These are phyloP conservation scores for Penicillium cosmopolitanum DNA, from an alignment of 495 filamentous ascomycete species.

Conservation along the genomic window DNA sequence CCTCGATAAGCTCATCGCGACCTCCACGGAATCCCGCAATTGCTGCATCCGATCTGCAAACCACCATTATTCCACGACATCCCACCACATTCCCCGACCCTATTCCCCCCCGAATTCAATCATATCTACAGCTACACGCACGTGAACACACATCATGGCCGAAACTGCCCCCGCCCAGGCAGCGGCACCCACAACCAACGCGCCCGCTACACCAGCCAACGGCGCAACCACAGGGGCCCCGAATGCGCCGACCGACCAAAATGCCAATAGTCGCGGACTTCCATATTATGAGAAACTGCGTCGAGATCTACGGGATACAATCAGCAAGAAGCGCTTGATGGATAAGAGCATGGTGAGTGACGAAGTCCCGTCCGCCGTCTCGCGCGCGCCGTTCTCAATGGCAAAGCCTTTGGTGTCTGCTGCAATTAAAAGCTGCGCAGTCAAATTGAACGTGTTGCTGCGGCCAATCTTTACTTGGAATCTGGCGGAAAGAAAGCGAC, in stretches of 20 bases:
- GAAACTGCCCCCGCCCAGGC: conserved; percentile 53
- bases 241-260: conserved; percentile 38
- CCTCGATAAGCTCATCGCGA: conserved; percentile 28
- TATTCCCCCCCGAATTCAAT: neutral
- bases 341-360: conserved; percentile 66
- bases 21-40: conserved; percentile 21
- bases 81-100: neutral
- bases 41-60: conserved; percentile 5
- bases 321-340: conserved; percentile 67
- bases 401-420: no score
- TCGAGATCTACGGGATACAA: conserved; percentile 66
- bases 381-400: neutral
- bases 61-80: neutral
- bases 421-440: no score
- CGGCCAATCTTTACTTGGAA: neutral
- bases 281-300: conserved; percentile 77
- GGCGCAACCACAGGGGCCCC: conserved; percentile 30
- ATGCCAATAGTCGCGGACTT: conserved; percentile 49
- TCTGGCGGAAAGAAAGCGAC: neutral
- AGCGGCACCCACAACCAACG: conserved; percentile 24
- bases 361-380: neutral
- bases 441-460: neutral
- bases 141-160: conserved; percentile 43
- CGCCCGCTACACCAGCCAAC: conserved; percentile 23
- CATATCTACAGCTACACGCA: neutral